Evolutionary conservation across 306 rosid genomes (phyloP).

Genomic region (Pterocarpus santalinus): DNA sequence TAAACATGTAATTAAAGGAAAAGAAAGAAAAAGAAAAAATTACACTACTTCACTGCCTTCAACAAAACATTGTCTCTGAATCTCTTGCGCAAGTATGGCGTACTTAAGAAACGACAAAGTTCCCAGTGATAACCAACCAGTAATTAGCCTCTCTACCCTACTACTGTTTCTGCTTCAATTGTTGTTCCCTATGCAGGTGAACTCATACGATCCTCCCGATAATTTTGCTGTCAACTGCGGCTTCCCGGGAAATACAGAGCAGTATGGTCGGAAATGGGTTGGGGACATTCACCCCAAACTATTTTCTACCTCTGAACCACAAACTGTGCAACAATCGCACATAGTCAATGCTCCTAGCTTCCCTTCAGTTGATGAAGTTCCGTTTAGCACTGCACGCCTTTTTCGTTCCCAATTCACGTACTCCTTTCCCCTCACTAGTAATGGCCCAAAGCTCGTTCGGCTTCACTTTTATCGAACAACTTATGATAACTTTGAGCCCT

Average conservation of each 20-base stretch:
- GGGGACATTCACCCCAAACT: not conserved
- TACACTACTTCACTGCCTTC: too few species aligned
- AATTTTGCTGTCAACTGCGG: slow-evolving; percentile 31
- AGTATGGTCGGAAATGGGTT: not conserved
- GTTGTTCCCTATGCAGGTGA: not conserved
- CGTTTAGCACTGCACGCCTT: slow-evolving; percentile 1
- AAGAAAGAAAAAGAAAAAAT: too few species aligned
- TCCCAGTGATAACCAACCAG: not conserved
- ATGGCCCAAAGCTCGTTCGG: slow-evolving; percentile 53
- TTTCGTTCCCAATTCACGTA: slow-evolving; percentile 29
- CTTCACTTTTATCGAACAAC: slow-evolving; percentile 47
- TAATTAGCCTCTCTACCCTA: not conserved
- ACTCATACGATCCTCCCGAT: not conserved
- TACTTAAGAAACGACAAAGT: not conserved
- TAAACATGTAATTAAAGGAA: too few species aligned
- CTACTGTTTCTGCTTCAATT: not conserved
- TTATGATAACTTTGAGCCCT: not conserved
- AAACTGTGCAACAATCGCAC: not conserved
- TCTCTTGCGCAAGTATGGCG: not conserved
- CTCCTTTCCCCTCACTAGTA: not conserved
- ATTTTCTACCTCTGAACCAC: not conserved
- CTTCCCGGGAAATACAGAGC: not conserved
- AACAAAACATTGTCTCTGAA: too few species aligned
- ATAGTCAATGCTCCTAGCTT: not conserved
- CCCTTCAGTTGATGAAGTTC: not conserved